Conservation (phyloP, 2,329 filamentous ascomycete species). For the Monosporascus cannonballus region DNA sequence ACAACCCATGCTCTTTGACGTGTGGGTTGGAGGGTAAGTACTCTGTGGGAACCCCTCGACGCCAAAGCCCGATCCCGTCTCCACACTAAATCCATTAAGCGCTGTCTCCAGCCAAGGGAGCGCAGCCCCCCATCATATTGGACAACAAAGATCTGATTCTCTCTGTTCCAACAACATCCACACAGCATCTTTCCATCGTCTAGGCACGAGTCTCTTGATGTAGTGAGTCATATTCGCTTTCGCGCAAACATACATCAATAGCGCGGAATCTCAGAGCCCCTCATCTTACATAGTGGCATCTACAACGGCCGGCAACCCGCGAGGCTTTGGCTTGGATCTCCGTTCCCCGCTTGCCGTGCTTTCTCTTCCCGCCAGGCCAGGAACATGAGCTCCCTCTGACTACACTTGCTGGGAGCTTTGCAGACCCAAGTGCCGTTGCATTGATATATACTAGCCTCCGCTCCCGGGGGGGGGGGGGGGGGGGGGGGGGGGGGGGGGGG, state of each 20-base stretch:
- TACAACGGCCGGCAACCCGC: conserved; percentile 2
- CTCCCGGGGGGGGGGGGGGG: too few species aligned
- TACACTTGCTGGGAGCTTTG: conserved; percentile 14
- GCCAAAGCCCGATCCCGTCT: conserved; percentile 9
- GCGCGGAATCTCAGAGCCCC: not conserved
- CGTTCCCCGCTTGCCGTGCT: conserved; percentile 7
- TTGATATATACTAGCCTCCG: conserved; percentile 30
- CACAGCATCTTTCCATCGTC: not conserved
- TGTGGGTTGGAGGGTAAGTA: too few species aligned
- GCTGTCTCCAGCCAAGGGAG: conserved; percentile 16
- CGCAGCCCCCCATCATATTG: conserved; percentile 9
- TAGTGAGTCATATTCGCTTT: not conserved
- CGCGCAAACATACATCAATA: not conserved
- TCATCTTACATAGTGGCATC: not conserved
- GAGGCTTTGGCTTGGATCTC: conserved; percentile 9
- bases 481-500: too few species aligned
- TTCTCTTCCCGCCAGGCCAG: conserved; percentile 3
- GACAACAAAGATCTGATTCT: conserved; percentile 11
- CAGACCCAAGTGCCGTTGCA: conserved; percentile 11
- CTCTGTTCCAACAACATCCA: conserved; percentile 1
- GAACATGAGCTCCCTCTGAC: conserved; percentile 21
- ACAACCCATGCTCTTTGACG: too few species aligned
- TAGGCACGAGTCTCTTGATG: not conserved
- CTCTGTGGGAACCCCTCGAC: conserved; percentile 1
- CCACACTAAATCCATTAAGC: conserved; percentile 24